Conservation (phyloP, 257 asterid genomes). For the Paulownia fortunei region DNA sequence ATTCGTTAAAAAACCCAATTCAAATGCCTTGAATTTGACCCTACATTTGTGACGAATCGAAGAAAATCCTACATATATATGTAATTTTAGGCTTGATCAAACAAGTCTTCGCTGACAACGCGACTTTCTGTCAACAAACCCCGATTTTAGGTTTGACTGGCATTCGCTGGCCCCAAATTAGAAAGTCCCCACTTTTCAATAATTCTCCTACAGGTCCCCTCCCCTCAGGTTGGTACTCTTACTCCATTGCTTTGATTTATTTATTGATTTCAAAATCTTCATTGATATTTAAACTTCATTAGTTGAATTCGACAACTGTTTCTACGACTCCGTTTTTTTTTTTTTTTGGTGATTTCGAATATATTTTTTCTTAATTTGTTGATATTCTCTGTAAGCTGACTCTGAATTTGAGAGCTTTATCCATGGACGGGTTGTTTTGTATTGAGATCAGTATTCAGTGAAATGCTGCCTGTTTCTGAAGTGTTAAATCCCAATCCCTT, state of each 20-base stretch:
- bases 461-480: not conserved
- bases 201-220: not conserved
- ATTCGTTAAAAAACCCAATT: too few relatives aligned
- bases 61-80: too few relatives aligned
- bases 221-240: not conserved
- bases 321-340: too few relatives aligned
- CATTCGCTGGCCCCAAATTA: not conserved
- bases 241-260: not conserved
- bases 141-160: not conserved
- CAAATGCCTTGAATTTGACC: too few relatives aligned
- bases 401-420: constrained; percentile 1
- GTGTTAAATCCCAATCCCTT: not conserved
- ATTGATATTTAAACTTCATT: not conserved
- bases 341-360: not conserved
- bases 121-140: not conserved
- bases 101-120: not conserved
- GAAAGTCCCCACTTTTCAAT: not conserved
- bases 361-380: not conserved
- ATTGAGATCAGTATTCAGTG: not conserved
- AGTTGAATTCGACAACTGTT: too few relatives aligned
- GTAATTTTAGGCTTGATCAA: not conserved
- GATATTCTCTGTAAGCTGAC: too few relatives aligned
- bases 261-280: not conserved
- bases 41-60: too few relatives aligned
- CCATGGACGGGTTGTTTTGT: not conserved